Conservation (phyloP, 257 asterid species). For the Solanum pinnatisectum region DNA sequence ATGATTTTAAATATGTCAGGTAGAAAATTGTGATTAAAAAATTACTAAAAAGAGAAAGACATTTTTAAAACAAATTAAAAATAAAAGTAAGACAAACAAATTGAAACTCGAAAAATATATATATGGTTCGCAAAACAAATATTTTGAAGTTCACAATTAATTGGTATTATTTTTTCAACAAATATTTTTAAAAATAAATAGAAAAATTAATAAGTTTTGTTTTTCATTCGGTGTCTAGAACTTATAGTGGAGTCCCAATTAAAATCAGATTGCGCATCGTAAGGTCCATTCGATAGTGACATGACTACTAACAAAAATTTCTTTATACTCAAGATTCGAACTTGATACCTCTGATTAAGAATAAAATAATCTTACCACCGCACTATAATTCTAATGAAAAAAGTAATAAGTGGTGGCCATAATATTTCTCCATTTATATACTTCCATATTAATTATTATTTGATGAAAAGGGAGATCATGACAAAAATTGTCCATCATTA, state of each 20-base stretch:
- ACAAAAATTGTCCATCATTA: background rate
- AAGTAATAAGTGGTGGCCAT: background rate
- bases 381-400: background rate
- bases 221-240: background rate
- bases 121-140: background rate
- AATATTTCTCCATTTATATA: background rate
- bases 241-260: background rate
- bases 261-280: no score
- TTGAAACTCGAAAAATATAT: background rate
- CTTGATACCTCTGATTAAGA: no score
- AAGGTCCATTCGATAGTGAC: background rate
- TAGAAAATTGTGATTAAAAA: no score
- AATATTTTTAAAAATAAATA: background rate
- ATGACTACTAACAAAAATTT: fast-evolving
- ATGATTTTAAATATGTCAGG: no score
- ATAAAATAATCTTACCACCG: no score
- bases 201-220: background rate
- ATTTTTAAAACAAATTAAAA: no score
- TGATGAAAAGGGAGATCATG: background rate
- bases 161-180: background rate
- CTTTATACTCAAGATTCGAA: no score
- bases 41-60: no score
- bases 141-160: background rate
- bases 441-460: background rate
- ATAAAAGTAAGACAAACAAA: no score